Evolutionary conservation across 140 eudicot species (phyloP).

Genomic region (Stevia rebaudiana): DNA sequence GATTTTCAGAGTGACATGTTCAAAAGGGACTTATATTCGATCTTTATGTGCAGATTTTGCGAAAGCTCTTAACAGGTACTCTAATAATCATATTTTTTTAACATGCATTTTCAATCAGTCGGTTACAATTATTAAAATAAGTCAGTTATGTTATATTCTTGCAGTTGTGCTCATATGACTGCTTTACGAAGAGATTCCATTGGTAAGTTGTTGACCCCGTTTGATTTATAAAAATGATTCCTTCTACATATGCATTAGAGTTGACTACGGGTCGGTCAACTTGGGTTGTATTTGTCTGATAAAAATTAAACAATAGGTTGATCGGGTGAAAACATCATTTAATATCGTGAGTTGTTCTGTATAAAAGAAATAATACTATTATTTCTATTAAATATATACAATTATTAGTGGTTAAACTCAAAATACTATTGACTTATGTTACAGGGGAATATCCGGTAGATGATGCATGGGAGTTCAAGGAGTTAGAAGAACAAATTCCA

Average conservation of each 20-base stretch:
- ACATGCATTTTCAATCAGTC: neutral
- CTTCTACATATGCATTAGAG: neutral
- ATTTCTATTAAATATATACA: neutral
- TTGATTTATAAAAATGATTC: neutral
- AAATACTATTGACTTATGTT: slow-evolving; percentile 9
- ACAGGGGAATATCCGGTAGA: slow-evolving; percentile 82
- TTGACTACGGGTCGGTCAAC: neutral
- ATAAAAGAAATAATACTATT: neutral
- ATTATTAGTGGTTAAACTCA: too few species aligned
- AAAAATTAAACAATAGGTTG: neutral
- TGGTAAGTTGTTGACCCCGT: slow-evolving; percentile 38
- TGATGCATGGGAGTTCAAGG: slow-evolving; percentile 94
- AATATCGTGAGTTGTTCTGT: neutral
- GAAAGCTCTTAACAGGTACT: slow-evolving; percentile 81
- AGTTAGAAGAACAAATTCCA: slow-evolving; percentile 66
- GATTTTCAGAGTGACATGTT: slow-evolving; percentile 82
- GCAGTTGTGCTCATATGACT: slow-evolving; percentile 94
- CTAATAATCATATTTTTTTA: slow-evolving; percentile 1
- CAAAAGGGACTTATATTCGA: slow-evolving; percentile 90
- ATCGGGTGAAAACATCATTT: neutral
- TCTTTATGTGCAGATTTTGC: slow-evolving; percentile 92
- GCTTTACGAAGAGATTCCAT: slow-evolving; percentile 89
- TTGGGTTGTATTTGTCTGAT: neutral
- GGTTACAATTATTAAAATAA: neutral
- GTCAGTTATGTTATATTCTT: slow-evolving; percentile 1